Percentiles rank a stretch among this genome's conserved stretches.
Evolutionary conservation across 2,329 filamentous ascomycete genomes (phyloP).

Genomic region (Alternaria alternata): DNA sequence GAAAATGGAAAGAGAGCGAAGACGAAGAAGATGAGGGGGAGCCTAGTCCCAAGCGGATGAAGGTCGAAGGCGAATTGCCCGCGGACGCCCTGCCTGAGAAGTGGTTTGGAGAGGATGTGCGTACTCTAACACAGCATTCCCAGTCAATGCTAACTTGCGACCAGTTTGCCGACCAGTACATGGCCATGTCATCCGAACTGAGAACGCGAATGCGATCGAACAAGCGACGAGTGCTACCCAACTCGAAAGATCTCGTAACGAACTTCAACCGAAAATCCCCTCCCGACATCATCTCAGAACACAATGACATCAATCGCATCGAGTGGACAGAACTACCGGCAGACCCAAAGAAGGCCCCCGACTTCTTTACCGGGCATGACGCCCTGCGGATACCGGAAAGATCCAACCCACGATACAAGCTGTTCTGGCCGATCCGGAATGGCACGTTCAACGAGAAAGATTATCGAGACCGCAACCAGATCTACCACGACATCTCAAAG

Average conservation of each 20-base stretch:
- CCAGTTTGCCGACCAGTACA: conserved; percentile 69
- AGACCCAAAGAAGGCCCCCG: conserved; percentile 67
- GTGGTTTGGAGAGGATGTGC: conserved; percentile 84
- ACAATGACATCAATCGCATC: conserved; percentile 92
- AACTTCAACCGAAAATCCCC: conserved; percentile 90
- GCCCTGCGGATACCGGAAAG: conserved; percentile 88
- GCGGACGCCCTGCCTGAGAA: conserved; percentile 72
- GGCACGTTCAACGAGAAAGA: conserved; percentile 92
- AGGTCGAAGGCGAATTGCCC: conserved; percentile 68
- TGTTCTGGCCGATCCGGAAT: conserved; percentile 89
- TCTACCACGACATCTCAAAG: conserved; percentile 86
- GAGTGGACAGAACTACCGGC: conserved; percentile 89
- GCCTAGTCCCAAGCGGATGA: conserved; percentile 74
- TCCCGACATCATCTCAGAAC: conserved; percentile 87
- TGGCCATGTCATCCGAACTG: conserved; percentile 83
- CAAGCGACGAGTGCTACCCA: conserved; percentile 94
- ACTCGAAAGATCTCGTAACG: conserved; percentile 92
- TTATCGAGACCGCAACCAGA: conserved; percentile 78
- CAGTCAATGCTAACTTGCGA: conserved; percentile 9
- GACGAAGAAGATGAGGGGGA: conserved; percentile 82
- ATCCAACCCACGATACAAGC: conserved; percentile 86
- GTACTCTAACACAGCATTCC: not conserved
- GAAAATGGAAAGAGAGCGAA: conserved; percentile 79
- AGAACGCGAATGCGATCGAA: conserved; percentile 91
- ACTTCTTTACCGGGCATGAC: conserved; percentile 81